Conservation (phyloP, 2,329 filamentous ascomycete genomes). For the Phialophora macrospora region DNA sequence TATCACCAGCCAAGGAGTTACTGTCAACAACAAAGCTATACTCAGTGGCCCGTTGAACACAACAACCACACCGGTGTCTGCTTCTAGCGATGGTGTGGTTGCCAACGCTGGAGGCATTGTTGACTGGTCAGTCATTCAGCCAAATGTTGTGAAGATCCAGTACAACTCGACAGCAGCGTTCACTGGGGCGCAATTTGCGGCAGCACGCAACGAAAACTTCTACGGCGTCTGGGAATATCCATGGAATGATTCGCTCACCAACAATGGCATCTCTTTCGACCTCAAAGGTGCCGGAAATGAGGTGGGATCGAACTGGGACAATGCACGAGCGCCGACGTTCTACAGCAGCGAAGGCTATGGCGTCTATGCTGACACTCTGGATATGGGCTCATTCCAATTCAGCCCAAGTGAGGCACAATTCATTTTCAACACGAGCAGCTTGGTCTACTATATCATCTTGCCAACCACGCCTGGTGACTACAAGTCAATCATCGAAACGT, state of each 20-base stretch:
- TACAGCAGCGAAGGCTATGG: conserved; percentile 14
- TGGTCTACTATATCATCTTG: conserved; percentile 14
- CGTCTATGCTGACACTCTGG: conserved; percentile 15
- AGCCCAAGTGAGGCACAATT: conserved; percentile 6
- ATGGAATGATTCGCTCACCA: conserved; percentile 14
- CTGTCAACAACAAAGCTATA: conserved; percentile 10
- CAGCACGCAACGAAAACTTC: conserved; percentile 1
- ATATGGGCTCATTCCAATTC: conserved; percentile 15
- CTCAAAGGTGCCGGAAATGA: conserved; percentile 11
- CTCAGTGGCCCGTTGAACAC: conserved; percentile 7
- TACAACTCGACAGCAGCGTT: conserved; percentile 11
- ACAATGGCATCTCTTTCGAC: conserved; percentile 10
- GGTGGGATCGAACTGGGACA: conserved; percentile 12
- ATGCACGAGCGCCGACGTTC: conserved; percentile 13
- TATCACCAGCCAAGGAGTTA: conserved; percentile 8
- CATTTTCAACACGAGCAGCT: conserved; percentile 15
- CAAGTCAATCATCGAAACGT: conserved; percentile 14
- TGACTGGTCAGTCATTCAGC: conserved; percentile 15
- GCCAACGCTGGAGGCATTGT: conserved; percentile 3
- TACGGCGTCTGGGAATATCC: conserved; percentile 19
- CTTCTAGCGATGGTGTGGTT: conserved; percentile 2
- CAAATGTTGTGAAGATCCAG: conserved; percentile 11
- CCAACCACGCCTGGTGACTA: conserved; percentile 9
- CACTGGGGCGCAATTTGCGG: conserved; percentile 7
- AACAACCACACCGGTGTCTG: conserved; percentile 5